These are phyloP conservation scores for Botrytis fabae DNA, from an alignment of 2,329 filamentous ascomycete species.

Conservation along the genomic window DNA sequence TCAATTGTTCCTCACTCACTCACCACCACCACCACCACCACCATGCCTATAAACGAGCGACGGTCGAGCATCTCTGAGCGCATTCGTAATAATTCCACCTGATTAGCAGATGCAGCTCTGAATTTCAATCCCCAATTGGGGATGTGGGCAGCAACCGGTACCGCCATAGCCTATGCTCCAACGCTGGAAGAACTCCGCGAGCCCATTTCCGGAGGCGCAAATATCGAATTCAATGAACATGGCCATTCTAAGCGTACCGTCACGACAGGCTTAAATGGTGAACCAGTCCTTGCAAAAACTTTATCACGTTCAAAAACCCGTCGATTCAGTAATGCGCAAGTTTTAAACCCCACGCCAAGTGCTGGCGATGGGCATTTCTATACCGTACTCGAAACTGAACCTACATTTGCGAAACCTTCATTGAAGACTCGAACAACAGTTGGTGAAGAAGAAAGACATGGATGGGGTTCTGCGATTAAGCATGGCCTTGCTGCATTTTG, in stretches of 20 bases:
- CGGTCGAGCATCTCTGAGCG: background rate
- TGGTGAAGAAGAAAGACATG: constrained; percentile 21
- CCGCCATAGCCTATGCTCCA: constrained; percentile 29
- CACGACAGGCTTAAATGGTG: constrained; percentile 30
- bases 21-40: background rate
- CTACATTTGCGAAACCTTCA: background rate
- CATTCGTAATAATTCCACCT: constrained; percentile 25
- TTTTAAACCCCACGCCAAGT: background rate
- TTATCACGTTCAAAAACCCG: background rate
- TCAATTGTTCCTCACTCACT: background rate
- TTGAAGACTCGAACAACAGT: background rate
- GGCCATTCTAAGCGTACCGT: constrained; percentile 26
- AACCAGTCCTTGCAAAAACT: constrained; percentile 1
- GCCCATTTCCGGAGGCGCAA: constrained; percentile 28
- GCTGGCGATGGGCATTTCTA: background rate
- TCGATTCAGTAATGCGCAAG: constrained; percentile 1
- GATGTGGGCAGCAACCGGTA: constrained; percentile 31
- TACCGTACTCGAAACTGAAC: background rate
- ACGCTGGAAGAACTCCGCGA: constrained; percentile 28
- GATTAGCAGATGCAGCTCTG: constrained; percentile 26
- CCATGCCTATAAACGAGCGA: background rate
- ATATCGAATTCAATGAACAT: constrained; percentile 31
- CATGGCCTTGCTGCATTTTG: constrained; percentile 62
- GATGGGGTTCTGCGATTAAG: constrained; percentile 54
- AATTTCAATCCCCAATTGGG: constrained; percentile 30